Percentiles rank a stretch among this genome's conserved stretches.
These are phyloP conservation scores for Petrea volubilis DNA, from an alignment of 257 asterid genomes.

Conservation along the genomic window DNA sequence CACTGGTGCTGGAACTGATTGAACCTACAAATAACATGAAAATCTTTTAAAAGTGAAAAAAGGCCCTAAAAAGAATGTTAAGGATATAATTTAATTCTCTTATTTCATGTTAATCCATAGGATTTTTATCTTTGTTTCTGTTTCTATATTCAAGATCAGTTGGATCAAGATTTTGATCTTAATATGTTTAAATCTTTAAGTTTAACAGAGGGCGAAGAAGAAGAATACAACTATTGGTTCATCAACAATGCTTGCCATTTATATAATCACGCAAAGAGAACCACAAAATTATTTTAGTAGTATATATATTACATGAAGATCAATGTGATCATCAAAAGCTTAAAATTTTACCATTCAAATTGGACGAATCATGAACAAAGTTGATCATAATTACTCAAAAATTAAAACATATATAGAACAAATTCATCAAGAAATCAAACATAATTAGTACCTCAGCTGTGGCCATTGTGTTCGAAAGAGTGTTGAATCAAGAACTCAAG, in stretches of 20 bases:
- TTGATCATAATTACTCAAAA: no score
- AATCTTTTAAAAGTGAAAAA: neutral
- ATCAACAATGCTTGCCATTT: no score
- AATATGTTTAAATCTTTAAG: no score
- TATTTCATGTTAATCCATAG: neutral
- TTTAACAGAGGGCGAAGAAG: no score
- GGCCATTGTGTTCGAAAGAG: constrained; percentile 42
- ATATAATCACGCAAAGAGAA: no score
- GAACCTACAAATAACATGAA: constrained; percentile 36
- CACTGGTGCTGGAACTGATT: constrained; percentile 35
- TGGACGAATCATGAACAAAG: no score
- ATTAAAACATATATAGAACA: no score
- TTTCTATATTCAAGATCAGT: neutral
- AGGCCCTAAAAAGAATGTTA: neutral
- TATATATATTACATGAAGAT: no score
- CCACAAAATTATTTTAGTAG: no score
- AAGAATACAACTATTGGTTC: no score
- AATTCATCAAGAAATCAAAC: neutral
- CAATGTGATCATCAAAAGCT: no score
- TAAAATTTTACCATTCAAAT: no score
- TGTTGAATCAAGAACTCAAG: neutral
- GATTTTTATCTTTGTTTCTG: neutral
- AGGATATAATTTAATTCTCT: neutral
- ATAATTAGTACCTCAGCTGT: constrained; percentile 42
- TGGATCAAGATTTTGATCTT: neutral